Evolutionary conservation across 257 asterid genomes (phyloP).

Genomic region (Coffea canephora): DNA sequence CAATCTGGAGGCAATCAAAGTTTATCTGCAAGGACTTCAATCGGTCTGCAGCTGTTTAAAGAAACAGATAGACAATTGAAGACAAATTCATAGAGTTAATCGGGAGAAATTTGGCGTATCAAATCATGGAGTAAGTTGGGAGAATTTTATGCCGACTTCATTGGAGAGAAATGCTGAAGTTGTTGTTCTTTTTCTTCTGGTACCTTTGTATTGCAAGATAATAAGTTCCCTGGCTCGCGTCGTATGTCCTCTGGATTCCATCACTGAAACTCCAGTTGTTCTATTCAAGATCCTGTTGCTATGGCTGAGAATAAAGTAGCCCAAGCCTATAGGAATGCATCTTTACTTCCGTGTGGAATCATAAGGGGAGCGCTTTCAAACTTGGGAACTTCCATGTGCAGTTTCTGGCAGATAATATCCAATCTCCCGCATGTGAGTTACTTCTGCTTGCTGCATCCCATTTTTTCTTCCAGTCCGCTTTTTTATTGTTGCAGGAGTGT

Average conservation of each 20-base stretch:
- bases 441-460: conserved; percentile 11
- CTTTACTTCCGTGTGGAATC: conserved; percentile 97
- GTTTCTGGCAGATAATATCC: conserved; percentile 98
- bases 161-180: conserved; percentile 2
- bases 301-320: conserved; percentile 87
- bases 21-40: conserved; percentile 90
- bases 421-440: conserved; percentile 93
- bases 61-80: conserved; percentile 96
- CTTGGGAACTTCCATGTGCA: conserved; percentile 98
- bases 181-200: conserved; percentile 37
- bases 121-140: conserved; percentile 41
- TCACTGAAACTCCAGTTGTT: conserved; percentile 61
- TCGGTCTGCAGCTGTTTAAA: conserved; percentile 99
- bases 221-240: conserved; percentile 81
- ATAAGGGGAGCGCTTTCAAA: conserved; percentile 96
- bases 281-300: conserved; percentile 89
- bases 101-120: neutral
- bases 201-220: conserved; percentile 95
- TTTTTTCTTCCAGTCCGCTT: neutral
- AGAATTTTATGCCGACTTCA: conserved; percentile 2
- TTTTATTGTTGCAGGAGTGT: neutral
- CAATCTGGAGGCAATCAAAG: no score
- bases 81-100: conserved; percentile 93
- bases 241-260: conserved; percentile 83
- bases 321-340: conserved; percentile 91